Percentiles rank a stretch among this genome's conserved stretches.
phyloP scores from a whole-genome alignment of 352 stramenopile genomes.

The Phytophthora quininea region DNA sequence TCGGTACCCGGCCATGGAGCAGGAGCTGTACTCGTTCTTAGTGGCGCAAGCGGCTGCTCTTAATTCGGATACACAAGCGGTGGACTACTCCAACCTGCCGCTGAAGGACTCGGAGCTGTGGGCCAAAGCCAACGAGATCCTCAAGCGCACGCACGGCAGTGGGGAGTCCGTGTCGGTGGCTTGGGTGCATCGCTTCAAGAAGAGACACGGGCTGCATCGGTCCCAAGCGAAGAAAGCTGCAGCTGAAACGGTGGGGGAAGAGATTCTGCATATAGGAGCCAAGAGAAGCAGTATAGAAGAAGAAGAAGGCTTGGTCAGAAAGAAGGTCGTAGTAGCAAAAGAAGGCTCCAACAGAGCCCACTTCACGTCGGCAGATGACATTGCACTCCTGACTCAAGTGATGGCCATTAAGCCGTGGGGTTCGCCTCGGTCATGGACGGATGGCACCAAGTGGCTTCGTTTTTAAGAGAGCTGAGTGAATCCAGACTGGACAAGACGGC shows the following conservation, averaged over 20 bases:
- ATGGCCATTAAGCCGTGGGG: constrained; percentile 34
- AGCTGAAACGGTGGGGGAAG: neutral
- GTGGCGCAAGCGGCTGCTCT: neutral
- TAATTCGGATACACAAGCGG: neutral
- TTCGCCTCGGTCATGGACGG: constrained; percentile 39
- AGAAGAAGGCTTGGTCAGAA: constrained; percentile 16
- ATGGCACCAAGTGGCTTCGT: constrained; percentile 36
- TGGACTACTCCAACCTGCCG: neutral
- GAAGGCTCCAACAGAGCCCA: constrained; percentile 22
- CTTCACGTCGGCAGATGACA: constrained; percentile 45
- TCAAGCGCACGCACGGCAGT: constrained; percentile 28
- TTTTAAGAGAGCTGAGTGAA: constrained; percentile 15
- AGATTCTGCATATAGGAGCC: neutral
- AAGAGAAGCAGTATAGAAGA: neutral
- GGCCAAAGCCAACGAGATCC: constrained; percentile 43
- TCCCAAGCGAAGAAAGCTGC: constrained; percentile 5
- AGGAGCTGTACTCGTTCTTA: constrained; percentile 27
- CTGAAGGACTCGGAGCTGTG: constrained; percentile 36
- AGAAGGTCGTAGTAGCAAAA: neutral
- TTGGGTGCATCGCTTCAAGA: constrained; percentile 40
- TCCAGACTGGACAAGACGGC: constrained; percentile 43
- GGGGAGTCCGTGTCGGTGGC: constrained; percentile 31
- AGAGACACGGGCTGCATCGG: constrained; percentile 7
- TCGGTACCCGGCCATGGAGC: constrained; percentile 46
- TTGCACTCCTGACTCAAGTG: constrained; percentile 42